These are phyloP conservation scores for Kwoniella mangroviensis DNA, from an alignment of 768 basidiomycete genomes.

Conservation along the genomic window DNA sequence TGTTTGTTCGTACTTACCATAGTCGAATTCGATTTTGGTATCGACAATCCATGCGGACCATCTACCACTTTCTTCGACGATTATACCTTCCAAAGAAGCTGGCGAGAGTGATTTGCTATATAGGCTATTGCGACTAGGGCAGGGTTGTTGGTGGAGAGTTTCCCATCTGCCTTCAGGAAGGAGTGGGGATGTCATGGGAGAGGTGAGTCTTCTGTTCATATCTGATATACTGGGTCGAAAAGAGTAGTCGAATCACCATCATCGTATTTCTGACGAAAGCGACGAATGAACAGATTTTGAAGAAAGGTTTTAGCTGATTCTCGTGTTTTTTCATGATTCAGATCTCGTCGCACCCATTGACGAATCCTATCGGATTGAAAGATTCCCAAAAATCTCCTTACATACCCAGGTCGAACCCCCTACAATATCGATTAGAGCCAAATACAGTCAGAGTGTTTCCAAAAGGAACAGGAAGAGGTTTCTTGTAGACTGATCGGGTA, in stretches of 20 bases:
- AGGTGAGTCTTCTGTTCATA: slow-evolving; percentile 38
- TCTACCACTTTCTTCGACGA: slow-evolving; percentile 31
- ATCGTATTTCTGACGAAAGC: neutral
- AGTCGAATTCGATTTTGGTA: slow-evolving; percentile 37
- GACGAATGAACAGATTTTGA: too few species aligned
- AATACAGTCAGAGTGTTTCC: slow-evolving; percentile 51
- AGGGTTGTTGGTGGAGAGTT: slow-evolving; percentile 51
- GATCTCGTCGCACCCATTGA: slow-evolving; percentile 49
- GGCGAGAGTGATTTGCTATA: slow-evolving; percentile 36
- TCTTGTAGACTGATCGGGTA: slow-evolving; percentile 28
- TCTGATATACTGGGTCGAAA: neutral
- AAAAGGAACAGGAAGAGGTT: slow-evolving; percentile 55
- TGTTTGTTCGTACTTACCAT: neutral
- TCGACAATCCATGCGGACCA: slow-evolving; percentile 51
- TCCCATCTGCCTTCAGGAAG: slow-evolving; percentile 45
- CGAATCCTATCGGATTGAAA: neutral
- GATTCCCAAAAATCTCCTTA: slow-evolving; percentile 17
- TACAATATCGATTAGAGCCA: slow-evolving; percentile 53
- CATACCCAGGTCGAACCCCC: slow-evolving; percentile 37
- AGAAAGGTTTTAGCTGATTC: neutral
- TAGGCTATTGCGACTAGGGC: slow-evolving; percentile 37
- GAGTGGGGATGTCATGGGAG: slow-evolving; percentile 54
- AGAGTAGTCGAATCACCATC: neutral
- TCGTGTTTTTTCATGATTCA: slow-evolving; percentile 4
- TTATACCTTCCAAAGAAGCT: slow-evolving; percentile 7